A percentile compares a stretch with the other conserved stretches of the same genome.
Evolutionary conservation across 2,329 filamentous ascomycete species (phyloP).

Genomic region (Bipolaris gigantea): DNA sequence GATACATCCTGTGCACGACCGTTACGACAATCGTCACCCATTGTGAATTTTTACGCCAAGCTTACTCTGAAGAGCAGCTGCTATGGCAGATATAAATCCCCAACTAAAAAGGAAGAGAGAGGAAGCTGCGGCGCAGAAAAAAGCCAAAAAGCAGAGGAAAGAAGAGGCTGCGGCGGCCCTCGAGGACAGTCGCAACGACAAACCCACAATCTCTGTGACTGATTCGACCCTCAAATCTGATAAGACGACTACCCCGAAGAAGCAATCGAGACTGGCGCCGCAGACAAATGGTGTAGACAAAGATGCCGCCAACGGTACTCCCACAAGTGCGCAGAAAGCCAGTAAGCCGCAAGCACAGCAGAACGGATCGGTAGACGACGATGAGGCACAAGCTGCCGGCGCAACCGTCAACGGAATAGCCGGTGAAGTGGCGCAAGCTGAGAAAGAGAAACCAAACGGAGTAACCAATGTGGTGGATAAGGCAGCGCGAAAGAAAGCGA

Average conservation of each 20-base stretch:
- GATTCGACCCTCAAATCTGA: slow-evolving; percentile 19
- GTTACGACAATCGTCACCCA: slow-evolving; percentile 5
- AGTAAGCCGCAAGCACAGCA: slow-evolving; percentile 10
- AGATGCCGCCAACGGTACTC: slow-evolving; percentile 12
- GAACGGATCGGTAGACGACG: background rate
- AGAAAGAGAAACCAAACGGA: background rate
- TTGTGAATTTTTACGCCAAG: slow-evolving; percentile 3
- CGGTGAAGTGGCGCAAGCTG: background rate
- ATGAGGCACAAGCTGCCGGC: slow-evolving; percentile 5
- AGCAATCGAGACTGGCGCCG: slow-evolving; percentile 14
- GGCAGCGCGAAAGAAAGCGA: slow-evolving; percentile 13
- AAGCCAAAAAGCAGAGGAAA: slow-evolving; percentile 34
- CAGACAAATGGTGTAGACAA: slow-evolving; percentile 15
- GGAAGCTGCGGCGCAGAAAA: slow-evolving; percentile 33
- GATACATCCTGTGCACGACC: slow-evolving; percentile 1
- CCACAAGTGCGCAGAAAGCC: slow-evolving; percentile 7
- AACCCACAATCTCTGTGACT: slow-evolving; percentile 14
- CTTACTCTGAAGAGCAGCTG: background rate
- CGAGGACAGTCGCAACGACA: slow-evolving; percentile 16
- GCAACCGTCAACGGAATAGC: background rate
- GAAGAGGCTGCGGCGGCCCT: slow-evolving; percentile 21
- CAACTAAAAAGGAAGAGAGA: slow-evolving; percentile 39
- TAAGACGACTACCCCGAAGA: slow-evolving; percentile 15
- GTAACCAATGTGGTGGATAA: slow-evolving; percentile 11
- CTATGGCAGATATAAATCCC: slow-evolving; percentile 32